Evolutionary conservation across 106 monocot species (phyloP).

Genomic region (Alisma plantagoaquatica): DNA sequence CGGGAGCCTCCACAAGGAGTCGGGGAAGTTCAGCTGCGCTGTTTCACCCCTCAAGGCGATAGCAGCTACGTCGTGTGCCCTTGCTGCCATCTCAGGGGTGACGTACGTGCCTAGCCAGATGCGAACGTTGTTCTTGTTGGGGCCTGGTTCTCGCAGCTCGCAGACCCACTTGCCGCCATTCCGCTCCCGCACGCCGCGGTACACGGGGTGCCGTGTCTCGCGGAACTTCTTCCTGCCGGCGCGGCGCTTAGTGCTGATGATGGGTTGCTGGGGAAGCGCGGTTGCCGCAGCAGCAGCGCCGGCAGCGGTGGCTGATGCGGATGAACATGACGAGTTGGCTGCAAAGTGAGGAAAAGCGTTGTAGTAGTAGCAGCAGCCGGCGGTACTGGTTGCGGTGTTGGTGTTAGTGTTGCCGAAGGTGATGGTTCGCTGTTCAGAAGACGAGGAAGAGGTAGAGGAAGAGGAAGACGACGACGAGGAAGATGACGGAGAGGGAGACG

Average conservation of each 20-base stretch:
- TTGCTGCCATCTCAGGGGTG: constrained; percentile 41
- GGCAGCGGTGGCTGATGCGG: neutral
- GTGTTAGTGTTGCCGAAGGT: too few species aligned
- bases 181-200: constrained; percentile 27
- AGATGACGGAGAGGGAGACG: too few species aligned
- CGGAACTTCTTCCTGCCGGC: constrained; percentile 36
- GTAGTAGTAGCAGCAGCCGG: too few species aligned
- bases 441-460: too few species aligned
- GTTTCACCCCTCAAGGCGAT: constrained; percentile 34
- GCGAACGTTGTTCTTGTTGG: constrained; percentile 7
- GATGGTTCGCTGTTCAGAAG: too few species aligned
- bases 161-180: constrained; percentile 54
- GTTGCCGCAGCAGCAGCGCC: too few species aligned
- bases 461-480: too few species aligned
- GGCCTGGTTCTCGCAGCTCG: constrained; percentile 45
- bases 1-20: constrained; percentile 30
- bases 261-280: neutral
- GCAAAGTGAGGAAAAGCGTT: too few species aligned
- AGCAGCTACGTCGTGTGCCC: constrained; percentile 49
- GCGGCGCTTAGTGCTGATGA: constrained; percentile 6
- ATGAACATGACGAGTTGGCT: too few species aligned
- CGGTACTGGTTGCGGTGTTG: too few species aligned
- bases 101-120: constrained; percentile 54
- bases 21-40: constrained; percentile 43
- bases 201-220: constrained; percentile 40